Evolutionary conservation across 2,329 filamentous ascomycete species (phyloP).

Genomic region (Penicillium sp.): DNA sequence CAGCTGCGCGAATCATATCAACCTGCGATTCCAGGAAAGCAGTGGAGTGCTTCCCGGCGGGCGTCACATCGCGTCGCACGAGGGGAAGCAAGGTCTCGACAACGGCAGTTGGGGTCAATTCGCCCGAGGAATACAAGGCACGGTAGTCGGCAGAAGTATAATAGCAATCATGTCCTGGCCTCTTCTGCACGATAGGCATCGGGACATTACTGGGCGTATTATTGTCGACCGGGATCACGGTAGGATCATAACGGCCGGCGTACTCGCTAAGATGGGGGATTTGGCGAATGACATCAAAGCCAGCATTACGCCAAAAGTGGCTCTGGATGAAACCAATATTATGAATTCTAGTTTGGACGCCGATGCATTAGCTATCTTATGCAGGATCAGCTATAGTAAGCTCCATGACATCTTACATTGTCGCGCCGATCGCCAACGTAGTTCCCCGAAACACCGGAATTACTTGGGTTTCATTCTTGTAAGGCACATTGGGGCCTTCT

Average conservation of each 20-base stretch:
- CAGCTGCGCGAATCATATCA: constrained; percentile 67
- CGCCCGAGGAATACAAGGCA: constrained; percentile 70
- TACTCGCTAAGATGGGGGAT: constrained; percentile 60
- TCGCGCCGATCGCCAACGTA: constrained; percentile 64
- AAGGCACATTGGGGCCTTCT: constrained; percentile 48
- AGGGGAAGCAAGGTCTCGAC: constrained; percentile 71
- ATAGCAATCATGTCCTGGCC: constrained; percentile 53
- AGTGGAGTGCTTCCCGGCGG: constrained; percentile 65
- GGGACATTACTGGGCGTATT: constrained; percentile 18
- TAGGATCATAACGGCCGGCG: constrained; percentile 59
- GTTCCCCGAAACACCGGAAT: constrained; percentile 73
- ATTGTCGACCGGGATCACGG: constrained; percentile 54
- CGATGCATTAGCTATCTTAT: constrained; percentile 4
- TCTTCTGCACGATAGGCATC: constrained; percentile 41
- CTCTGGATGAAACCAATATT: constrained; percentile 65
- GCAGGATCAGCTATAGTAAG: neutral
- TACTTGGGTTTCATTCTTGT: constrained; percentile 56
- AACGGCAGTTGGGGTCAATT: constrained; percentile 72
- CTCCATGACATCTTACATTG: constrained; percentile 55
- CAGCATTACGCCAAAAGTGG: constrained; percentile 72
- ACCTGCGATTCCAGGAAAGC: constrained; percentile 73
- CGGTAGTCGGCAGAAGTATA: constrained; percentile 77
- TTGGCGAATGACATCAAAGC: constrained; percentile 62
- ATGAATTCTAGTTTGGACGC: constrained; percentile 53
- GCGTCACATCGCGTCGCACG: constrained; percentile 62